These are phyloP conservation scores for Quercus engelmannii DNA, from an alignment of 306 rosid species.

Conservation along the genomic window DNA sequence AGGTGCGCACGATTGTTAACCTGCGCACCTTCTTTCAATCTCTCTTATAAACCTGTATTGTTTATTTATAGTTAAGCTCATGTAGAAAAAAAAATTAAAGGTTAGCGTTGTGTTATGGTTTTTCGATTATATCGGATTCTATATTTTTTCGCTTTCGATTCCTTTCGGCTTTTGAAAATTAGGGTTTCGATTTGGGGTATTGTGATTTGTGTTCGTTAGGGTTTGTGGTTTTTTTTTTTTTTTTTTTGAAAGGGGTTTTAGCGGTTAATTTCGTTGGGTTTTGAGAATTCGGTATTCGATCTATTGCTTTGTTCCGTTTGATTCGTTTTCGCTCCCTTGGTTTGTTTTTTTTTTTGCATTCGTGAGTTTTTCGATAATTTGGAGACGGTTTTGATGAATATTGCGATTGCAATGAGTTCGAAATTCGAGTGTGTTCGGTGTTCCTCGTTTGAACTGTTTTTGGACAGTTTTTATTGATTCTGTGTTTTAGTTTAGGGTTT, in stretches of 20 bases:
- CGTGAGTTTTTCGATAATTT: conserved; percentile 8
- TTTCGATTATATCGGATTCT: conserved; percentile 32
- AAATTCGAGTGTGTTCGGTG: conserved; percentile 19
- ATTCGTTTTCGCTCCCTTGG: conserved; percentile 25
- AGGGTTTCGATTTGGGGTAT: conserved; percentile 48
- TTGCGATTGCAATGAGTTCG: conserved; percentile 27
- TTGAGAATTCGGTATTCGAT: conserved; percentile 54
- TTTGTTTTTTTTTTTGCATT: conserved; percentile 5
- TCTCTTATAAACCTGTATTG: conserved; percentile 26
- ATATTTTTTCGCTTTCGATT: conserved; percentile 26
- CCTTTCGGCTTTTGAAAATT: conserved; percentile 33
- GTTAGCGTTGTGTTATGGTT: conserved; percentile 37
- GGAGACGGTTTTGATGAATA: conserved; percentile 22
- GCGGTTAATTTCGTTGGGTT: conserved; percentile 33
- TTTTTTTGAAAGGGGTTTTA: conserved; percentile 51
- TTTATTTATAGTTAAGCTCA: conserved; percentile 13
- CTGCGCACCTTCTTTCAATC: conserved; percentile 28
- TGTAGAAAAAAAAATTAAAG: conserved; percentile 11
- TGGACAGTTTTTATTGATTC: conserved; percentile 24
- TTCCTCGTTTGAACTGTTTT: conserved; percentile 31
- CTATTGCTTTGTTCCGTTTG: conserved; percentile 35
- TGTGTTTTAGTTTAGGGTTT: conserved; percentile 13
- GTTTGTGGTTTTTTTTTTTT: conserved; percentile 18
- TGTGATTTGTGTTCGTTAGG: conserved; percentile 22
- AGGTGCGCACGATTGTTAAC: conserved; percentile 48